A percentile compares a stretch with the other conserved stretches of the same genome.
phyloP scores from a whole-genome alignment of 2,329 filamentous ascomycete species.

The Claviceps sp. region DNA sequence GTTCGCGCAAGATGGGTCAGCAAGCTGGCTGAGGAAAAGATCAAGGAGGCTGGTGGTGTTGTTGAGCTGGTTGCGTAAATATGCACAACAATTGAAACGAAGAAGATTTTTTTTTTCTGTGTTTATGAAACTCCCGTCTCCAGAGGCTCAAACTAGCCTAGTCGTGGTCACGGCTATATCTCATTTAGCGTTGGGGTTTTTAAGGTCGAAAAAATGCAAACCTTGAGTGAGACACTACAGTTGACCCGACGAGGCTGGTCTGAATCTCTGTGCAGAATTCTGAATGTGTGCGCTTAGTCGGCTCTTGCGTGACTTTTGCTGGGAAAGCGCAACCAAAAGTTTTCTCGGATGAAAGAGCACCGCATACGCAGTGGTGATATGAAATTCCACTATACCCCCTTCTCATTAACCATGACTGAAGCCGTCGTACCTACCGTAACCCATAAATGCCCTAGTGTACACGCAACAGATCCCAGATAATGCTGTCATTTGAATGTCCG shows the following conservation, averaged over 20 bases:
- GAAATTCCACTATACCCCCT: background rate
- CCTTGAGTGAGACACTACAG: background rate
- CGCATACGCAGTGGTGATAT: background rate
- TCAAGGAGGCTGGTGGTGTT: constrained; percentile 93
- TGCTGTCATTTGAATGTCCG: background rate
- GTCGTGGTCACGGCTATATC: too few species aligned
- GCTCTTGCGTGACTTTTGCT: background rate
- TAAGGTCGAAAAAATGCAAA: background rate
- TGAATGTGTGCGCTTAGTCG: background rate
- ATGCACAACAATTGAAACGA: background rate
- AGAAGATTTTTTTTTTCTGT: background rate
- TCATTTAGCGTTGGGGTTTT: too few species aligned
- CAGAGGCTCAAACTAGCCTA: background rate
- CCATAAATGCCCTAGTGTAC: constrained; percentile 1
- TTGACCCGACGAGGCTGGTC: background rate
- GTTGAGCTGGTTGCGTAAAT: constrained; percentile 81
- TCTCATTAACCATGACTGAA: background rate
- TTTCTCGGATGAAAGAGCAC: background rate
- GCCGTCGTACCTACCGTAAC: background rate
- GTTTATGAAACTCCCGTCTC: background rate
- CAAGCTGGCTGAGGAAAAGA: constrained; percentile 96
- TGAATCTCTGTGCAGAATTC: background rate
- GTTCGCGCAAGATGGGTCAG: constrained; percentile 92
- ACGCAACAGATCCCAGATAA: background rate
- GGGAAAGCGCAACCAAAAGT: background rate